phyloP scores from a whole-genome alignment of 768 basidiomycete species.

The Boletus subparvulus region DNA sequence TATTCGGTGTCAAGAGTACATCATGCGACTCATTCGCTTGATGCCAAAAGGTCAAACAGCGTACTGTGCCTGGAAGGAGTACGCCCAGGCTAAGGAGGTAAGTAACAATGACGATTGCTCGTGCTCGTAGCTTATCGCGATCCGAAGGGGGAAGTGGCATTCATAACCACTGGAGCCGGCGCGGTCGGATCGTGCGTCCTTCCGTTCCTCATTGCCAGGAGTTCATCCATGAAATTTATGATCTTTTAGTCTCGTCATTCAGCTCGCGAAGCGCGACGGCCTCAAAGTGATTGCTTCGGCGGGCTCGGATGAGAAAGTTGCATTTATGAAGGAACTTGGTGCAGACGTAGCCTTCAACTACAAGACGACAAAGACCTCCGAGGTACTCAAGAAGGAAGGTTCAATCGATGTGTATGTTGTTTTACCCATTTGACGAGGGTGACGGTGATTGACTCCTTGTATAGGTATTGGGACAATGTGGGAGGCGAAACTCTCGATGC shows the following conservation, averaged over 20 bases:
- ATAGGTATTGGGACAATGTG: slow-evolving; percentile 34
- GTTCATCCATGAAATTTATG: slow-evolving; percentile 5
- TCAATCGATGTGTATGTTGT: slow-evolving; percentile 48
- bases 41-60: slow-evolving; percentile 24
- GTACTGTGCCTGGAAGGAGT: slow-evolving; percentile 20
- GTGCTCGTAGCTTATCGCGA: background rate
- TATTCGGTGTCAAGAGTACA: slow-evolving; percentile 1
- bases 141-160: slow-evolving; percentile 46
- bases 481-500: slow-evolving; percentile 59
- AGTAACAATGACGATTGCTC: slow-evolving; percentile 1
- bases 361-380: slow-evolving; percentile 53
- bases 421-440: background rate
- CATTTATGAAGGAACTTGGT: slow-evolving; percentile 56
- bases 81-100: slow-evolving; percentile 22
- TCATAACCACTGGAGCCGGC: slow-evolving; percentile 43
- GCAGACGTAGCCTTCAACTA: slow-evolving; percentile 74
- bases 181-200: slow-evolving; percentile 59
- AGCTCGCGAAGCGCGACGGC: slow-evolving; percentile 49
- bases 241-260: slow-evolving; percentile 42
- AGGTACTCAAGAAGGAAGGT: slow-evolving; percentile 56
- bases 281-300: slow-evolving; percentile 70
- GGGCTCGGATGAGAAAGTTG: slow-evolving; percentile 70
- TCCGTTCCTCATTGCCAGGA: background rate
- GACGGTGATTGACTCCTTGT: background rate
- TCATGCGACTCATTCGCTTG: background rate